Percentiles rank a stretch among this genome's conserved stretches.
Evolutionary conservation across 331 rosid species (phyloP).

Genomic region (Pyrus hybrid): DNA sequence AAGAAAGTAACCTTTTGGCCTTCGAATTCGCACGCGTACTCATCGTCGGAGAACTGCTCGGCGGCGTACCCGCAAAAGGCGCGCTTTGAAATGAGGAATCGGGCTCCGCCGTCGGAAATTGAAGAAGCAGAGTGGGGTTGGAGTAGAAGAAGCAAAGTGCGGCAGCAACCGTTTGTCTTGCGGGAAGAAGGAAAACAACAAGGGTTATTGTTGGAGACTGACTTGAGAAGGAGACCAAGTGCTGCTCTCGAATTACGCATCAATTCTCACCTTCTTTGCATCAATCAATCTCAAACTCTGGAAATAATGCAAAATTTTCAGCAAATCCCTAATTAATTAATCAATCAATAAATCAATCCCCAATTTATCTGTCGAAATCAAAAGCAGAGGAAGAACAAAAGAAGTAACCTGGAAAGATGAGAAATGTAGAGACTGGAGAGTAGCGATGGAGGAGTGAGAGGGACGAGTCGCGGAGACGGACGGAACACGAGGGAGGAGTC

Average conservation of each 20-base stretch:
- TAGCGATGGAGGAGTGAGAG: too few species aligned
- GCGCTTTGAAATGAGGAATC: conserved; percentile 25
- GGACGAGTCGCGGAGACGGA: too few species aligned
- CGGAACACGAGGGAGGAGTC: too few species aligned
- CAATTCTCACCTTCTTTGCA: background rate
- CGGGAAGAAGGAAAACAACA: background rate
- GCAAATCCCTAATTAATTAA: too few species aligned
- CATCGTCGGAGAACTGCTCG: conserved; percentile 91
- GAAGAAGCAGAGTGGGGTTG: conserved; percentile 20
- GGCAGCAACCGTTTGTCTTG: conserved; percentile 10
- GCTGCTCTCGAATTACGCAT: conserved; percentile 17
- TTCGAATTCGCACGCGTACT: conserved; percentile 69
- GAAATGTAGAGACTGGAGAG: too few species aligned
- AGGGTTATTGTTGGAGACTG: background rate
- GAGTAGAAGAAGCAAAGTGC: conserved; percentile 15
- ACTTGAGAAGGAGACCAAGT: conserved; percentile 9
- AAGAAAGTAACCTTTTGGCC: conserved; percentile 44
- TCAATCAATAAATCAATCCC: too few species aligned
- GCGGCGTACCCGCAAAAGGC: conserved; percentile 40
- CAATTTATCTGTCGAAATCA: too few species aligned
- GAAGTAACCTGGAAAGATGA: too few species aligned
- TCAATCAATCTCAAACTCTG: too few species aligned
- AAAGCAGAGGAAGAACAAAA: too few species aligned
- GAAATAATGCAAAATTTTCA: too few species aligned
- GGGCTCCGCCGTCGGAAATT: background rate